A percentile compares a stretch with the other conserved stretches of the same genome.
These are phyloP conservation scores for Neurospora sp. DNA, from an alignment of 2,329 filamentous ascomycete species.

Conservation along the genomic window DNA sequence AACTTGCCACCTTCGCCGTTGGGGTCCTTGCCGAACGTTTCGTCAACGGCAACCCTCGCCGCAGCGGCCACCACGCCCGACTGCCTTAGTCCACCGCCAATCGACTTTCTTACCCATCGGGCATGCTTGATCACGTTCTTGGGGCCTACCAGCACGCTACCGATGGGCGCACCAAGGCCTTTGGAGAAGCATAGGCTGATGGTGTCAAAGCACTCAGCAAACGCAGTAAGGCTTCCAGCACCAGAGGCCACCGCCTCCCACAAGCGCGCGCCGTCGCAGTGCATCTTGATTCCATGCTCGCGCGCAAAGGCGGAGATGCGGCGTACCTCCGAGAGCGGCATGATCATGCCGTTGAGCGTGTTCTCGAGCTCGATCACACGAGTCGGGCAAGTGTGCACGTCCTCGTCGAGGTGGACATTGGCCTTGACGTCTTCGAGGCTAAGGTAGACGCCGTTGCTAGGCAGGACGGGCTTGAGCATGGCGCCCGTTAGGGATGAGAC, in stretches of 20 bases:
- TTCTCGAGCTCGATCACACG: slow-evolving; percentile 78
- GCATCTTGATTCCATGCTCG: slow-evolving; percentile 33
- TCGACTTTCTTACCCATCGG: slow-evolving; percentile 68
- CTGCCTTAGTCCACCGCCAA: slow-evolving; percentile 71
- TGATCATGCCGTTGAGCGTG: slow-evolving; percentile 68
- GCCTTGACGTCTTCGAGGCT: slow-evolving; percentile 67
- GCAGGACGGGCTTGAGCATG: slow-evolving; percentile 53
- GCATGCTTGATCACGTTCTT: slow-evolving; percentile 52
- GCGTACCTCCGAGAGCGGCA: slow-evolving; percentile 62
- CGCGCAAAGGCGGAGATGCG: slow-evolving; percentile 62
- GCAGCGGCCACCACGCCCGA: slow-evolving; percentile 66
- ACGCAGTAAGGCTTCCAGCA: slow-evolving; percentile 31
- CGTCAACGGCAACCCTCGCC: slow-evolving; percentile 66
- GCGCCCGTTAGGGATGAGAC: slow-evolving; percentile 64
- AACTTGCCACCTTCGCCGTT: slow-evolving; percentile 53
- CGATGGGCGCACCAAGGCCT: slow-evolving; percentile 41
- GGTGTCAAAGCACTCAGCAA: slow-evolving; percentile 37
- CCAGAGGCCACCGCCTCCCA: slow-evolving; percentile 40
- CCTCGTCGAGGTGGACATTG: slow-evolving; percentile 52
- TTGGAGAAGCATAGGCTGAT: slow-evolving; percentile 51
- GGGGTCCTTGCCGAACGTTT: slow-evolving; percentile 57
- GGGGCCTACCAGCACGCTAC: slow-evolving; percentile 34
- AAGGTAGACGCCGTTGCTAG: slow-evolving; percentile 61
- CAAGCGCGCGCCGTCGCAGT: slow-evolving; percentile 42
- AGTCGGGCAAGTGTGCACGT: slow-evolving; percentile 73